Percentiles rank a stretch among this genome's conserved stretches.
These are phyloP conservation scores for Suillus subalutaceus DNA, from an alignment of 768 basidiomycete genomes.

Conservation along the genomic window DNA sequence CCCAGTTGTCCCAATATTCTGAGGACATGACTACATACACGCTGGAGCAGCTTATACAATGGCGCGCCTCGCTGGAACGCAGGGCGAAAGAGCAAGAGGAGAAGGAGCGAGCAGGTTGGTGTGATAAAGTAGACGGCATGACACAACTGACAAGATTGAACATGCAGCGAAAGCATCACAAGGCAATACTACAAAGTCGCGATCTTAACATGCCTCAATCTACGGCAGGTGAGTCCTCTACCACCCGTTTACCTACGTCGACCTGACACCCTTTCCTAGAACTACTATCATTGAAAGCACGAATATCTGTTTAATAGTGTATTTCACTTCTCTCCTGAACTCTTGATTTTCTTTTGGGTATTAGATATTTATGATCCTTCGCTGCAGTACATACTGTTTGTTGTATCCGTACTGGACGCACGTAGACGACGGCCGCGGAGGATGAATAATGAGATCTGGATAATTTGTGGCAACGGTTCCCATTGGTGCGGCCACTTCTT, in stretches of 20 bases:
- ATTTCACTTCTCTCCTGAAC: neutral
- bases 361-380: neutral
- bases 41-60: conserved; percentile 6
- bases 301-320: neutral
- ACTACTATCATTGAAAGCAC: neutral
- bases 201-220: neutral
- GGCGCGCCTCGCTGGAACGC: conserved; percentile 2
- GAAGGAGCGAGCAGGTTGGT: conserved; percentile 4
- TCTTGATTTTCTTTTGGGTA: neutral
- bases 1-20: neutral
- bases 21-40: conserved; percentile 9
- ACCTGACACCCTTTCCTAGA: neutral
- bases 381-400: neutral
- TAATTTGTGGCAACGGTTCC: neutral
- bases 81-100: conserved; percentile 7
- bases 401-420: neutral
- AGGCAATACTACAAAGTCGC: neutral
- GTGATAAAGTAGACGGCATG: neutral
- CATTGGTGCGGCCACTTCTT: neutral
- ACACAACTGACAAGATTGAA: neutral
- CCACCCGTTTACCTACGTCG: too few relatives aligned
- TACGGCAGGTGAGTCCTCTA: neutral
- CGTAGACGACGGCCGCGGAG: neutral
- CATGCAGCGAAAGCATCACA: neutral
- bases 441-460: neutral